Percentiles rank a stretch among this genome's conserved stretches.
Conservation (phyloP, 805 yeast genomes). For the Hanseniaspora guilliermondii region DNA sequence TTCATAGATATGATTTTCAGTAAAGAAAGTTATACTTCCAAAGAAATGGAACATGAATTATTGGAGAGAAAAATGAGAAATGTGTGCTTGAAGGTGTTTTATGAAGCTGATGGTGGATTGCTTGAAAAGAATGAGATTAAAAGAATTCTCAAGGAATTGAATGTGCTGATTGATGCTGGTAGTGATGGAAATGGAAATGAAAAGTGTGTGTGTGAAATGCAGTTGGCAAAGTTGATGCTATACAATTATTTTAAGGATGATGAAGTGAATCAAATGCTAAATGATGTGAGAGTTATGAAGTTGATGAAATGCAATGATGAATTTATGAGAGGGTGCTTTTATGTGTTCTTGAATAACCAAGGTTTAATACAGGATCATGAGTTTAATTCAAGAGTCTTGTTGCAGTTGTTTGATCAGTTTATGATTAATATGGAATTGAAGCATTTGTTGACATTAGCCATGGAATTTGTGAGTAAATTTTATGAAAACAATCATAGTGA, state of each 20-base stretch:
- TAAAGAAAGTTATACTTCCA: background rate
- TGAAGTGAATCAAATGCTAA: background rate
- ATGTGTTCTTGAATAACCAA: background rate
- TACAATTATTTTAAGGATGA: background rate
- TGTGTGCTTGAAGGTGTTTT: background rate
- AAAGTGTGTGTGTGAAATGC: background rate
- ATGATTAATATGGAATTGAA: background rate
- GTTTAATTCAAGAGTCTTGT: background rate
- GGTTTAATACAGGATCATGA: background rate
- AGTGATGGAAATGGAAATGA: background rate
- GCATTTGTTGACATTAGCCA: background rate
- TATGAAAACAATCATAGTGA: background rate
- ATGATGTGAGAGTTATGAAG: background rate
- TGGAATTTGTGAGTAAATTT: background rate
- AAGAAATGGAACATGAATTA: background rate
- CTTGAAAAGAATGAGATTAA: background rate
- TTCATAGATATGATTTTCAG: slow-evolving; percentile 18
- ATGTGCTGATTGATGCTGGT: background rate
- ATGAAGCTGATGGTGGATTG: background rate
- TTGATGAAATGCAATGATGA: background rate
- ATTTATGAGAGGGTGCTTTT: background rate
- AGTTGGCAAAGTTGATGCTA: background rate
- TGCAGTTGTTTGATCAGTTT: background rate
- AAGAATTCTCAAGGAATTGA: background rate
- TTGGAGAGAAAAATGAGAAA: background rate